These are phyloP conservation scores for Sideroxylon spinosum DNA, from an alignment of 179 eudicot genomes.

Conservation along the genomic window DNA sequence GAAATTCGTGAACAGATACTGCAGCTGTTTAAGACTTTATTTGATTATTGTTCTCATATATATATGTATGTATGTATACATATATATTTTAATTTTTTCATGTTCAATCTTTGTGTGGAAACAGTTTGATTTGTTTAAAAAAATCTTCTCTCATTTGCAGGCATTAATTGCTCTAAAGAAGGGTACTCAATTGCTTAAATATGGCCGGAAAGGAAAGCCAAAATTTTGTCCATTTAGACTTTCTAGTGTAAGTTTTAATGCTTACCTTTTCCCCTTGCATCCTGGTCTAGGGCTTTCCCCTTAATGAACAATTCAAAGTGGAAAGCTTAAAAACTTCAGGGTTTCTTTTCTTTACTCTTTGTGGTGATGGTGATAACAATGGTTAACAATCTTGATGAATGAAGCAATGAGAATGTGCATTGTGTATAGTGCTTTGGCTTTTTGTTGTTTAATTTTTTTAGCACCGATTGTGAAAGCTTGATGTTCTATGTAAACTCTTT, in stretches of 20 bases:
- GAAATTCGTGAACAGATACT: background rate
- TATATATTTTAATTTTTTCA: background rate
- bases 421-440: background rate
- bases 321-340: background rate
- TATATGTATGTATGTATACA: too few species aligned
- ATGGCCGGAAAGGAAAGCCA: constrained; percentile 98
- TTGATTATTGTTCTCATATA: background rate
- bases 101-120: background rate
- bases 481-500: background rate
- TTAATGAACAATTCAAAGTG: background rate
- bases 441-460: too few species aligned
- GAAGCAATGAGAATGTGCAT: background rate
- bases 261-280: background rate
- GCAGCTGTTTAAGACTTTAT: background rate
- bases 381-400: background rate
- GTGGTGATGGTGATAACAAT: background rate
- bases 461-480: background rate
- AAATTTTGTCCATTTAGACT: constrained; percentile 90
- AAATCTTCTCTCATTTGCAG: constrained; percentile 40
- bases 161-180: constrained; percentile 87
- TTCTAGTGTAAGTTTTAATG: constrained; percentile 63
- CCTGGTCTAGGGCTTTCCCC: background rate
- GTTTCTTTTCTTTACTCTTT: background rate
- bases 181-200: constrained; percentile 90
- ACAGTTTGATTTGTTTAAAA: background rate